Conservation (phyloP, 495 filamentous ascomycete species). For the Xylaria flabelliformis region DNA sequence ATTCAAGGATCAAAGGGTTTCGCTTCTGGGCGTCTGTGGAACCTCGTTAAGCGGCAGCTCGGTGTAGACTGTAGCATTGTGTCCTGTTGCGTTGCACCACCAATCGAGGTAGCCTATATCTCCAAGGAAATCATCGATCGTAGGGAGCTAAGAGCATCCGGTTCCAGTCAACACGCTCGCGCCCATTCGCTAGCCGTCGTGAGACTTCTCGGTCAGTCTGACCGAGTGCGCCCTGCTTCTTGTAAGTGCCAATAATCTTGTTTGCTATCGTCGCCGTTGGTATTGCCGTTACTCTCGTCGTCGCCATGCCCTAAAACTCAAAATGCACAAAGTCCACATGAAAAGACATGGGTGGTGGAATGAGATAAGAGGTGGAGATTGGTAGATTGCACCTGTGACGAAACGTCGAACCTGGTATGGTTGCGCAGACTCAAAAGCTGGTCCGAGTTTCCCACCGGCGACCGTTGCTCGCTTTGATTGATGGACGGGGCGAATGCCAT, state of each 20-base stretch:
- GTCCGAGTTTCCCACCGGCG: constrained; percentile 2
- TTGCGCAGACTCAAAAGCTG: constrained; percentile 27
- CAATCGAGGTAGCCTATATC: constrained; percentile 13
- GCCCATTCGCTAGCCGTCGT: not conserved
- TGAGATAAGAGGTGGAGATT: not conserved
- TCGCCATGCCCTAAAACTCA: not conserved
- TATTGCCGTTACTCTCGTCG: not conserved
- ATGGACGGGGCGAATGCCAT: constrained; percentile 10
- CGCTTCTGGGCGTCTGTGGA: constrained; percentile 6
- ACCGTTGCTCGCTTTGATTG: constrained; percentile 18
- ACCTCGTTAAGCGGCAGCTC: constrained; percentile 13
- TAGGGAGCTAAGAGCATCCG: constrained; percentile 16
- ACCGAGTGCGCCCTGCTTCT: not conserved
- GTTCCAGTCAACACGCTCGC: constrained; percentile 7
- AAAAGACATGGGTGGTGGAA: not conserved
- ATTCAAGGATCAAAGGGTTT: constrained; percentile 1
- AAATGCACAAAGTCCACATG: constrained; percentile 9
- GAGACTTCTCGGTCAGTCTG: constrained; percentile 7
- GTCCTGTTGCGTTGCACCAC: constrained; percentile 15
- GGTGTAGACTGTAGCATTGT: constrained; percentile 25
- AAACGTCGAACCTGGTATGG: constrained; percentile 17
- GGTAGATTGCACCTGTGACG: constrained; percentile 15
- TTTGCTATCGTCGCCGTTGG: not conserved
- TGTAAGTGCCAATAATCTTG: constrained; percentile 17
- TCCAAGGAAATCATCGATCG: not conserved